Conservation (phyloP, 2,329 filamentous ascomycete species). For the Huntiella bhutanensis region DNA sequence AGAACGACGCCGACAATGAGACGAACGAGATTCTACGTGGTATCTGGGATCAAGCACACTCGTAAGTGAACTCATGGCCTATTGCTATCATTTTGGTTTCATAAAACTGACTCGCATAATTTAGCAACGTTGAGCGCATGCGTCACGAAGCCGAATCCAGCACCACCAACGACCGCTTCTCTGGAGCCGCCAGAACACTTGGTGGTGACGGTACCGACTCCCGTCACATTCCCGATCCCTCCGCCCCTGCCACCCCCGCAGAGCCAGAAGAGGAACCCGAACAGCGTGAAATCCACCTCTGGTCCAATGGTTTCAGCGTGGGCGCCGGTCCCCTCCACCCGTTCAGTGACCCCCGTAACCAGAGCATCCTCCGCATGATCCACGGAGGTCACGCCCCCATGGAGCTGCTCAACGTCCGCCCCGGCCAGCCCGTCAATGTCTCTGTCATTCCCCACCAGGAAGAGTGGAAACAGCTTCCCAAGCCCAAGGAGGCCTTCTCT, state of each 20-base stretch:
- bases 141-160: constrained; percentile 15
- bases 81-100: background rate
- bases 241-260: constrained; percentile 13
- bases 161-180: constrained; percentile 37
- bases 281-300: constrained; percentile 51
- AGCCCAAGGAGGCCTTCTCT: constrained; percentile 56
- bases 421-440: constrained; percentile 59
- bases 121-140: constrained; percentile 5
- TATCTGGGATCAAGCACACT: constrained; percentile 43
- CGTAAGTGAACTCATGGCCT: constrained; percentile 23
- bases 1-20: constrained; percentile 15
- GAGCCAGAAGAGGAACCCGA: constrained; percentile 26
- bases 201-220: constrained; percentile 61
- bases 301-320: constrained; percentile 70
- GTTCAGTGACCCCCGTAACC: constrained; percentile 62
- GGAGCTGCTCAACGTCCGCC: constrained; percentile 57
- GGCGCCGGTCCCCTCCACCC: constrained; percentile 62
- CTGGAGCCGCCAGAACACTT: constrained; percentile 54
- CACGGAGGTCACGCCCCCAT: constrained; percentile 57
- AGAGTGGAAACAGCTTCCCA: constrained; percentile 53
- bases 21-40: constrained; percentile 35
- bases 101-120: background rate
- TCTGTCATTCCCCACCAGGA: constrained; percentile 60
- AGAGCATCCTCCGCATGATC: constrained; percentile 54
- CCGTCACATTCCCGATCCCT: constrained; percentile 45